phyloP scores from a whole-genome alignment of 169 alveolate genomes.

The Perkinsus olseni region DNA sequence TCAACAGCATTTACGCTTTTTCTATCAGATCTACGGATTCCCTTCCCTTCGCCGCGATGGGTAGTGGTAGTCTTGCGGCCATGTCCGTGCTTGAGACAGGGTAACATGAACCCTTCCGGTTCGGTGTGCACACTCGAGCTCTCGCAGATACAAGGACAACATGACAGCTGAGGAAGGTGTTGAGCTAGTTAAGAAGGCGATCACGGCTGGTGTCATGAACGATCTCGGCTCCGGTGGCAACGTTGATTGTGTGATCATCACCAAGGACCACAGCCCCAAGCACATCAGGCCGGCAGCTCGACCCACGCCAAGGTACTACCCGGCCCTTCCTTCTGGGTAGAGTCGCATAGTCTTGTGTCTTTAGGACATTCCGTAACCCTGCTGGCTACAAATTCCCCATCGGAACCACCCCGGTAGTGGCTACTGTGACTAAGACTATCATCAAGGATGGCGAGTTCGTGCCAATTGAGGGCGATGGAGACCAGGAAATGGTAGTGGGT shows the following conservation, averaged over 20 bases:
- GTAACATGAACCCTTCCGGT: background rate
- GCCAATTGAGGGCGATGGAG: background rate
- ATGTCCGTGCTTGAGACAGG: constrained; percentile 84
- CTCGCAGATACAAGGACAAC: constrained; percentile 68
- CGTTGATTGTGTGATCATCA: constrained; percentile 85
- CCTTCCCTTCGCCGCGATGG: constrained; percentile 89
- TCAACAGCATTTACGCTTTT: background rate
- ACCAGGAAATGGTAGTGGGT: background rate
- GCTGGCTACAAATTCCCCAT: background rate
- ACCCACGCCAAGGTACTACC: background rate
- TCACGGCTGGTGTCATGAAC: constrained; percentile 92
- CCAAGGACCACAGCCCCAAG: constrained; percentile 37
- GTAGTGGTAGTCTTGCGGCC: constrained; percentile 93
- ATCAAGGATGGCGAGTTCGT: background rate
- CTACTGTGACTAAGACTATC: background rate
- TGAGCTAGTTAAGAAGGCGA: constrained; percentile 77
- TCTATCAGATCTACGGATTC: constrained; percentile 41
- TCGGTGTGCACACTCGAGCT: background rate
- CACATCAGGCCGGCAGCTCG: background rate
- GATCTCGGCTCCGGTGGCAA: constrained; percentile 93
- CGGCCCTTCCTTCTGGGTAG: background rate
- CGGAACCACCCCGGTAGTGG: background rate
- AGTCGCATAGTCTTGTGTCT: background rate
- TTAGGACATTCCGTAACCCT: background rate
- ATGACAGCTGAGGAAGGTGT: constrained; percentile 84